A percentile compares a stretch with the other conserved stretches of the same genome.
Conservation (phyloP, 129 eudicot genomes). For the Heracleum sosnowskyi region DNA sequence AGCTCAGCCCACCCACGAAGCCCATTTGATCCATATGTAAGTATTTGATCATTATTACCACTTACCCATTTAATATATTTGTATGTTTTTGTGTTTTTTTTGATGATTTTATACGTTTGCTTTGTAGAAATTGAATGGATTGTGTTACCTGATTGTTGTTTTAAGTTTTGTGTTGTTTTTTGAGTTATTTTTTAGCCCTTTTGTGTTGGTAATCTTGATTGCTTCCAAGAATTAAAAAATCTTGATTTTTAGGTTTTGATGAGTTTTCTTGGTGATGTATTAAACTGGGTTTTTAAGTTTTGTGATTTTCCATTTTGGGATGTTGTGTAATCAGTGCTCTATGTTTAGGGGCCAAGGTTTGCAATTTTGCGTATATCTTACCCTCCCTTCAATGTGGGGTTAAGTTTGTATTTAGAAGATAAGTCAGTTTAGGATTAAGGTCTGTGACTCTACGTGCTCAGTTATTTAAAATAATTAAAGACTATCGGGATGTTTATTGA, state of each 20-base stretch:
- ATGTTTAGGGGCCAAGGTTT: not conserved
- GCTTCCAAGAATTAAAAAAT: not conserved
- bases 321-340: not conserved
- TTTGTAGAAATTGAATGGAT: not conserved
- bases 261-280: not conserved
- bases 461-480: not conserved
- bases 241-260: not conserved
- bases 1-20: conserved; percentile 9
- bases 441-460: not conserved
- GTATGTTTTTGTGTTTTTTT: not conserved
- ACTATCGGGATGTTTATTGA: not conserved
- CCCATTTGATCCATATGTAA: not conserved
- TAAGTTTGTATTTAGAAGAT: not conserved
- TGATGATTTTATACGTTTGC: not conserved
- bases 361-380: not conserved
- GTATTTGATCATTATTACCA: not conserved
- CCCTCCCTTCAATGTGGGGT: not conserved
- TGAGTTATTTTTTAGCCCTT: not conserved
- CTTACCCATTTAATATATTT: not conserved
- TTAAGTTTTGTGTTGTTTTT: not conserved
- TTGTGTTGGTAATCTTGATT: not conserved
- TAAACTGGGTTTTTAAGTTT: not conserved
- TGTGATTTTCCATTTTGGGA: not conserved
- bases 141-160: not conserved
- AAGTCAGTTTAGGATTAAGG: no score